Evolutionary conservation across 257 asterid genomes (phyloP), one percentile per base, ranked within the genome.

Genomic region (Cynanchum wilfordii): DNA sequence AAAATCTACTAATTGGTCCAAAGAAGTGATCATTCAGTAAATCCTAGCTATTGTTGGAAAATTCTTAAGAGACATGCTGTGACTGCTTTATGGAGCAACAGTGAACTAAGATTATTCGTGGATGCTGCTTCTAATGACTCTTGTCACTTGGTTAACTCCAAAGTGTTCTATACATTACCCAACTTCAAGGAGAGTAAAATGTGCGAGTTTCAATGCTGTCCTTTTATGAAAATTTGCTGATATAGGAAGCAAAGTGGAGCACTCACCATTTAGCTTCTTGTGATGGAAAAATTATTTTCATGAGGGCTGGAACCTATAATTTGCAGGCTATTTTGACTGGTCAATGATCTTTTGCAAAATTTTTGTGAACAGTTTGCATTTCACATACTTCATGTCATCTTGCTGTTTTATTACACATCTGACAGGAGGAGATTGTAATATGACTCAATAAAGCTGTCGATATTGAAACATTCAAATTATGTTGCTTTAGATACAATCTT

Each of bases 21-120:
- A 64, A 20, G 49, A 36, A 17, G 36, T 30, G 12, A 27, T 52
- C n/a, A 29, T 54, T 52, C 47, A 25, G 30, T 2, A 51, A 12
- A 30, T 30, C 33, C 50, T 69, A 30, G n/a, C 13, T 17, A 2
- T 49, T 55, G 20, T 36, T 66, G 13, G 44, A 66, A 49, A 19
- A 58, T 44, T 25, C 51, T 27, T 57, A 47, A 7, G 69, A 42
- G 33, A 19, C 58, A 55, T 47, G n/a, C 49, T 3, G 30, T 3
- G 30, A 51, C 56, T 68, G 42, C 44, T 22, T 56, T 24, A 2
- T 22, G 33, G 73, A 59, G 62, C 50, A 27, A 54, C 64, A 77
- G 51, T 65, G 24, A 25, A 36, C 47, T 45, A 50, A 36, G 40
- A 22, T 59, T 70, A 64, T 36, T 36, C 50, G 25, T 64, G 50